Evolutionary conservation across 768 basidiomycete species (phyloP), one percentile per base, ranked within the genome.

Genomic region (Leccinum truebloodii): DNA sequence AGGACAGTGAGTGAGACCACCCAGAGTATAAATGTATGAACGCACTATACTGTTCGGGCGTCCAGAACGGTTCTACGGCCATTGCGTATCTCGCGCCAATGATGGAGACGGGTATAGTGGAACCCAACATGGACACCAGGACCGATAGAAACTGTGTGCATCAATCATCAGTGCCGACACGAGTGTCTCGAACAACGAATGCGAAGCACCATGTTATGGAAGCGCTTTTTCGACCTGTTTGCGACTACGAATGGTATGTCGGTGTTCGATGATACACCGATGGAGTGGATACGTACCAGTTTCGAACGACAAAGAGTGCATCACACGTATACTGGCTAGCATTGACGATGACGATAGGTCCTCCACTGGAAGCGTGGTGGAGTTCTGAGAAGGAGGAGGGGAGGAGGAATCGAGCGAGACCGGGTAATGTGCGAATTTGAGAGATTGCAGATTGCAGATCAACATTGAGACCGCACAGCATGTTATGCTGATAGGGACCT

Each of bases 61-160:
- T 82, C 94, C 94, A 95, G 72, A 95, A 92, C 3, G 91, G 91
- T 0, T 82, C 71, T 14, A 88, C 78, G 0, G 81, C 78, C 89
- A 95, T 94, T 3, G 92, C 89, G 64, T 83, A 93, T 6, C 82
- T 81, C 1, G 84, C 80, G 0, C 92, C 92, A 12, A 94, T 75
- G 58, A 94, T 82, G 1, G 92, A 89, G 26, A 92, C 85, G 0
- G 92, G 90, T 34, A 92, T 83, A 0, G 90, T 92, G 0, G 89
- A 88, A n/a, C 79, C 81, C 9, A 92, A 64, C 85, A 94, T 87
- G 0, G 83, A 85, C 12, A 83, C 56, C 5, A 94, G 75, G 6
- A 92, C 84, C 1, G 83, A 78, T 2, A 82, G 78, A 69, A 92
- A 91, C 90, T 69, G 35, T 22, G 28, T 30, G 30, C 39, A n/a